Evolutionary conservation across 352 stramenopile genomes (phyloP).

Genomic region (Phytophthora sp.): DNA sequence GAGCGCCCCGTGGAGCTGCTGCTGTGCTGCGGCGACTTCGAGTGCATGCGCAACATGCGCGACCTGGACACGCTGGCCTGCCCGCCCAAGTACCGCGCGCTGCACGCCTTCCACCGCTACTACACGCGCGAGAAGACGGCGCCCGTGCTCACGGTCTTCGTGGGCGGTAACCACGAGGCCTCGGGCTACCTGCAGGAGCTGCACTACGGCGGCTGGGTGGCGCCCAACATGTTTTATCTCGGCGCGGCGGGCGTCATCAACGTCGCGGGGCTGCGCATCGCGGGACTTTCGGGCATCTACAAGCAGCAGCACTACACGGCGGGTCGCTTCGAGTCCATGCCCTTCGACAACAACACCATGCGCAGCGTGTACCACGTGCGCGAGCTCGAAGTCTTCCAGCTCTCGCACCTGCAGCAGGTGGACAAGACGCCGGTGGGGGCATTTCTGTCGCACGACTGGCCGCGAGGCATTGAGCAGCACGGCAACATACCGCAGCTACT

Average conservation of each 20-base stretch:
- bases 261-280: conserved; percentile 94
- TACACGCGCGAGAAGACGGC: conserved; percentile 93
- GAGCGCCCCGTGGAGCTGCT: conserved; percentile 93
- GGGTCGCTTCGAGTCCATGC: conserved; percentile 89
- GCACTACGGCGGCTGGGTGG: conserved; percentile 98
- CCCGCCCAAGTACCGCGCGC: conserved; percentile 95
- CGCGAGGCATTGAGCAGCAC: conserved; percentile 95
- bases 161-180: conserved; percentile 99
- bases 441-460: conserved; percentile 99
- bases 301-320: conserved; percentile 92
- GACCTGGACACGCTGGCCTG: conserved; percentile 96
- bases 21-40: conserved; percentile 99
- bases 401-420: conserved; percentile 78
- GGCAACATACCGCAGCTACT: conserved; percentile 92
- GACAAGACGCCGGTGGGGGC: conserved; percentile 80
- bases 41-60: conserved; percentile 95
- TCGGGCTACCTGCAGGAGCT: conserved; percentile 97
- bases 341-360: conserved; percentile 81
- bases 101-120: conserved; percentile 96
- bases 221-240: conserved; percentile 99
- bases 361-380: conserved; percentile 96
- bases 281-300: conserved; percentile 98
- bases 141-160: conserved; percentile 96
- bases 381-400: conserved; percentile 93
- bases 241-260: conserved; percentile 94